These are phyloP conservation scores for Agrostemma githago DNA, from an alignment of 148 eudicot genomes.

Conservation along the genomic window DNA sequence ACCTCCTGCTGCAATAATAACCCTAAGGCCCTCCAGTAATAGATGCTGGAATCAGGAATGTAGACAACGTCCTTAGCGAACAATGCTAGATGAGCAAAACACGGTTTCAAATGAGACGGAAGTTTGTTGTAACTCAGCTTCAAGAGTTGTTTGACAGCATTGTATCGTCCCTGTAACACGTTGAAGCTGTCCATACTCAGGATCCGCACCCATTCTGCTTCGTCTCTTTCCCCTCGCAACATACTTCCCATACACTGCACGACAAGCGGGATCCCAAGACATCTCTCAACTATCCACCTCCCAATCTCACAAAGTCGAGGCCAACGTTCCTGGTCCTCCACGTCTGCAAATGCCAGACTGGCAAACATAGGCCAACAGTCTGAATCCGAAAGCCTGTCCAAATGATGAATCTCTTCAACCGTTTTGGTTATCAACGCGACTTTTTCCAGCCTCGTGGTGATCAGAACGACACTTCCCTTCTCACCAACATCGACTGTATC, in stretches of 20 bases:
- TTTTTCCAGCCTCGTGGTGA: constrained; percentile 23
- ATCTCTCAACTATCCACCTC: constrained; percentile 23
- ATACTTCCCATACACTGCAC: constrained; percentile 29
- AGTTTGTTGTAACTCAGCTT: constrained; percentile 23
- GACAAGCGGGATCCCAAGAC: constrained; percentile 40
- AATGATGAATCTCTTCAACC: neutral
- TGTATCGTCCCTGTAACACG: neutral
- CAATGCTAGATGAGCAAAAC: constrained; percentile 18
- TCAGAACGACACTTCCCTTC: constrained; percentile 16
- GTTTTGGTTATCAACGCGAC: constrained; percentile 21
- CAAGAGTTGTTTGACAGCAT: constrained; percentile 9
- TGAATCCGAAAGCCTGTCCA: constrained; percentile 2
- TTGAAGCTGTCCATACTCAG: constrained; percentile 4
- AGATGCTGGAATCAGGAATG: neutral
- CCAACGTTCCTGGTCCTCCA: neutral
- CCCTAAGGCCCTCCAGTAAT: constrained; percentile 26
- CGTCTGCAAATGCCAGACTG: neutral
- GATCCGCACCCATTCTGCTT: constrained; percentile 25
- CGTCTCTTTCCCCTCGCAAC: constrained; percentile 15
- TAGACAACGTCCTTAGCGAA: neutral
- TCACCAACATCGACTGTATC: constrained; percentile 10
- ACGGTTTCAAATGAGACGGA: constrained; percentile 24
- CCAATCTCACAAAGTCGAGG: constrained; percentile 18
- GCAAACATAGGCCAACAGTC: constrained; percentile 5
- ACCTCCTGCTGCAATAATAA: constrained; percentile 4